phyloP scores from a whole-genome alignment of 805 yeast species.

The Schizosaccharomyces osmophilus region DNA sequence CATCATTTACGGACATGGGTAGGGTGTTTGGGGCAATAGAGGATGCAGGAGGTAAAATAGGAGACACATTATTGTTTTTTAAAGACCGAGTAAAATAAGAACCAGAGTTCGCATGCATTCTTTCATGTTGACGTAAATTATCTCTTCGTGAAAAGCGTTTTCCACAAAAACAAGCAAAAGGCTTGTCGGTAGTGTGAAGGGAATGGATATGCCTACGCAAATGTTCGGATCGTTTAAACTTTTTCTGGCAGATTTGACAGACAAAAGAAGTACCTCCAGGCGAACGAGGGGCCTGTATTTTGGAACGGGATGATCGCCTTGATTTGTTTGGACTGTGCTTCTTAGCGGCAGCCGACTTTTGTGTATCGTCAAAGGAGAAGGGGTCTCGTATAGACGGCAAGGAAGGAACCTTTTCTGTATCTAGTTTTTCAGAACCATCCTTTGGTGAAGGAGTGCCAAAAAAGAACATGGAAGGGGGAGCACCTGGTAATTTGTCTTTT shows the following conservation, averaged over 20 bases:
- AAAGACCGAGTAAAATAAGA: conserved; percentile 37
- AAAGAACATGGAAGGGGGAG: too few relatives aligned
- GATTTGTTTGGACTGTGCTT: not conserved
- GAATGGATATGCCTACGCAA: conserved; percentile 63
- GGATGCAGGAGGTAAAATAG: not conserved
- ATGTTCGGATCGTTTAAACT: conserved; percentile 78
- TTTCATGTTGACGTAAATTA: conserved; percentile 61
- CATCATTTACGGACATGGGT: too few relatives aligned
- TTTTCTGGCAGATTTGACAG: conserved; percentile 65
- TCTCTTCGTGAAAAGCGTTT: conserved; percentile 64
- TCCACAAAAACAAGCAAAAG: conserved; percentile 61
- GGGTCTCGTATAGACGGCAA: too few relatives aligned
- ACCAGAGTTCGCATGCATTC: conserved; percentile 20
- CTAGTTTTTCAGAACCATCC: too few relatives aligned
- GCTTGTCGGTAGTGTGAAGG: conserved; percentile 74
- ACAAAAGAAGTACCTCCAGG: conserved; percentile 17
- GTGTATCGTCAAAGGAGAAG: too few relatives aligned
- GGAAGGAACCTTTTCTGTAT: too few relatives aligned
- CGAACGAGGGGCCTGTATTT: not conserved
- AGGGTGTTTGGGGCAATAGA: not conserved
- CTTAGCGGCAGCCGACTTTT: not conserved
- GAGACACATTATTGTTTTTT: not conserved
- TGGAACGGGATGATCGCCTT: not conserved
- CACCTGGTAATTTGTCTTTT: not conserved
- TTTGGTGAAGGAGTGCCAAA: too few relatives aligned